phyloP scores from a whole-genome alignment of 78 protist genomes.

The Anaeramoeba flamelloides region DNA sequence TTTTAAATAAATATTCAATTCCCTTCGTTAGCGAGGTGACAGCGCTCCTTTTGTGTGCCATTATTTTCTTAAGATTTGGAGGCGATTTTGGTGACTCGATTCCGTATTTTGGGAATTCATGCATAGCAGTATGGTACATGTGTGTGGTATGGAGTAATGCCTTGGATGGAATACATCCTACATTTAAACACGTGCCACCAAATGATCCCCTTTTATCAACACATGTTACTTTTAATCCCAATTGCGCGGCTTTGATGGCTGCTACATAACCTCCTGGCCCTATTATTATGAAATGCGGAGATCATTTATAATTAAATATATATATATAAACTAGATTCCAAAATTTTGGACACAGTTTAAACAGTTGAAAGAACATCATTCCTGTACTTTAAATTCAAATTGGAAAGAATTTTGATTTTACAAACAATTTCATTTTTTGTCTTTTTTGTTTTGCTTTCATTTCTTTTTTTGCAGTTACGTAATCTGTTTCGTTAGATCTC shows the following conservation, averaged over 20 bases:
- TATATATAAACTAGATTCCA: too few species aligned
- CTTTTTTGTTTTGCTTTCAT: too few species aligned
- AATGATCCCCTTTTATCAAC: background rate
- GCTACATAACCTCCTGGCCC: slow-evolving; percentile 99
- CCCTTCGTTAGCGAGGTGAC: slow-evolving; percentile 60
- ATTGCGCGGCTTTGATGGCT: slow-evolving; percentile 59
- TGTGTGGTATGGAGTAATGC: slow-evolving; percentile 89
- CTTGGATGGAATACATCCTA: slow-evolving; percentile 99
- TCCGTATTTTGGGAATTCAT: slow-evolving; percentile 47
- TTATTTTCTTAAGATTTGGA: background rate
- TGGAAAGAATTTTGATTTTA: too few species aligned
- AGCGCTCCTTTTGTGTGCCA: slow-evolving; percentile 3
- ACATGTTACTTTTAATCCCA: background rate
- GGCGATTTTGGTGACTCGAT: slow-evolving; percentile 2
- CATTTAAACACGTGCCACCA: slow-evolving; percentile 98
- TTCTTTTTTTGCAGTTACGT: too few species aligned
- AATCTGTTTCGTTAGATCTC: too few species aligned
- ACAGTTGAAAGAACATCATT: too few species aligned
- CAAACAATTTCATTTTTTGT: too few species aligned
- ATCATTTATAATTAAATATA: too few species aligned
- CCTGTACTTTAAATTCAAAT: too few species aligned
- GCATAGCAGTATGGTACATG: slow-evolving; percentile 55
- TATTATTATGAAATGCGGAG: too few species aligned
- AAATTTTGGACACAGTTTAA: too few species aligned
- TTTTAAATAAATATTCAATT: slow-evolving; percentile 85